Evolutionary conservation across 2,329 filamentous ascomycete genomes (phyloP).

Genomic region (Fusarium sp.): DNA sequence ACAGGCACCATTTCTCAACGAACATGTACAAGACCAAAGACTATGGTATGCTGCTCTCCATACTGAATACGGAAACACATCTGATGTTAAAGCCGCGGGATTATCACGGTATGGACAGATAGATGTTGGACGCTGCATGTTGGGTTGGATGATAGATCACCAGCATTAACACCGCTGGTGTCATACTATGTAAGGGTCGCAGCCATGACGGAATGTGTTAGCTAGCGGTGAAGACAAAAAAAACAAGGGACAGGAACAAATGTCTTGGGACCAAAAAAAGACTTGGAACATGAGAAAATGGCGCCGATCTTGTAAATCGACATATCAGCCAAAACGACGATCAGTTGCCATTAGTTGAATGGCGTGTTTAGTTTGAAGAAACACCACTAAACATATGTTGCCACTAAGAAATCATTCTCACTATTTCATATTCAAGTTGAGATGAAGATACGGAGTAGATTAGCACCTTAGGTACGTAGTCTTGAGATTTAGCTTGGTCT

Average conservation of each 20-base stretch:
- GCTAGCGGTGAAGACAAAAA: slow-evolving; percentile 23
- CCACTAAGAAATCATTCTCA: not conserved
- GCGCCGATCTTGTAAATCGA: slow-evolving; percentile 27
- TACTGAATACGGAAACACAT: not conserved
- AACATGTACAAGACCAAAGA: not conserved
- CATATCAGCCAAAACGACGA: slow-evolving; percentile 17
- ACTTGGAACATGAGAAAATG: slow-evolving; percentile 5
- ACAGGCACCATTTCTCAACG: not conserved
- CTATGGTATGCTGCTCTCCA: not conserved
- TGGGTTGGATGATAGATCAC: not conserved
- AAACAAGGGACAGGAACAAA: slow-evolving; percentile 8
- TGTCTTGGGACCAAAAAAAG: slow-evolving; percentile 18
- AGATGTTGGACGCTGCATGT: not conserved
- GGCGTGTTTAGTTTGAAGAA: not conserved
- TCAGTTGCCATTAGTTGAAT: slow-evolving; percentile 21
- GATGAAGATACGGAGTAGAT: not conserved
- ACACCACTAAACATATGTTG: not conserved
- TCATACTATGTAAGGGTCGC: slow-evolving; percentile 7
- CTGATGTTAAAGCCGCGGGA: not conserved
- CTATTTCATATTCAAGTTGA: not conserved
- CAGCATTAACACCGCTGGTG: slow-evolving; percentile 11
- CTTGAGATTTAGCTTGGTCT: not conserved
- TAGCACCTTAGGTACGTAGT: not conserved
- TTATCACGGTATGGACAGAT: not conserved
- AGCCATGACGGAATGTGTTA: slow-evolving; percentile 28